phyloP scores from a whole-genome alignment of 2,329 filamentous ascomycete genomes.

The Cladosporium sp. region DNA sequence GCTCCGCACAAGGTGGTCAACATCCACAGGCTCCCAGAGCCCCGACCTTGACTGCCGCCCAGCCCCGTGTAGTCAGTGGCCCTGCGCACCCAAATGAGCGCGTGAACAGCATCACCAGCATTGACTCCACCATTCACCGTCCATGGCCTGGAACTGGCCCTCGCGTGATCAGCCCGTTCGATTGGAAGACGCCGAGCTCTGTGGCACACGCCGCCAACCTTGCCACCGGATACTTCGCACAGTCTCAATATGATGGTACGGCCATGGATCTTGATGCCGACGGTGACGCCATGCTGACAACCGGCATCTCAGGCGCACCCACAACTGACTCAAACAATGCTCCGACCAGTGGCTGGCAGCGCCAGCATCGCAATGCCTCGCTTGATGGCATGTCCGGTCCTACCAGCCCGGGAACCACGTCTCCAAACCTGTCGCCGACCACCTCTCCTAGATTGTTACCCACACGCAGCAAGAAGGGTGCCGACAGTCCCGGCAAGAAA shows the following conservation, averaged over 20 bases:
- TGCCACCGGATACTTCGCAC: conserved; percentile 37
- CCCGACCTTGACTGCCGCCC: not conserved
- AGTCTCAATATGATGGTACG: conserved; percentile 39
- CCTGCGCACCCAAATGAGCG: conserved; percentile 26
- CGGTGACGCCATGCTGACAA: conserved; percentile 1
- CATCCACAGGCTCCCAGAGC: not conserved
- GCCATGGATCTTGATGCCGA: conserved; percentile 4
- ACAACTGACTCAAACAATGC: not conserved
- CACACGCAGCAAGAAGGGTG: conserved; percentile 8
- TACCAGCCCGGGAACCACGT: conserved; percentile 26
- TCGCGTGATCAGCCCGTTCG: conserved; percentile 38
- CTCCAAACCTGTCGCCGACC: conserved; percentile 28
- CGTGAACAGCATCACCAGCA: conserved; percentile 33
- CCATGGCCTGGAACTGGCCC: conserved; percentile 27
- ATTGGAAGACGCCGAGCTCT: conserved; percentile 37
- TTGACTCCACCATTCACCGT: conserved; percentile 32
- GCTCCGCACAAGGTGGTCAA: not conserved
- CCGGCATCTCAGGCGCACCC: conserved; percentile 16
- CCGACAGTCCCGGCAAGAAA: conserved; percentile 20
- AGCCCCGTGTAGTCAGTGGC: conserved; percentile 19
- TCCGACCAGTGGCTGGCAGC: not conserved
- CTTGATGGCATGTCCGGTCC: conserved; percentile 32
- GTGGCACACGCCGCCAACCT: conserved; percentile 37
- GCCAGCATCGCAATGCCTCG: conserved; percentile 20
- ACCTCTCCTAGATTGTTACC: conserved; percentile 24